Evolutionary conservation across 371 early-diverging fungal genomes (phyloP).

Genomic region (Lichtheimia corymbifera): DNA sequence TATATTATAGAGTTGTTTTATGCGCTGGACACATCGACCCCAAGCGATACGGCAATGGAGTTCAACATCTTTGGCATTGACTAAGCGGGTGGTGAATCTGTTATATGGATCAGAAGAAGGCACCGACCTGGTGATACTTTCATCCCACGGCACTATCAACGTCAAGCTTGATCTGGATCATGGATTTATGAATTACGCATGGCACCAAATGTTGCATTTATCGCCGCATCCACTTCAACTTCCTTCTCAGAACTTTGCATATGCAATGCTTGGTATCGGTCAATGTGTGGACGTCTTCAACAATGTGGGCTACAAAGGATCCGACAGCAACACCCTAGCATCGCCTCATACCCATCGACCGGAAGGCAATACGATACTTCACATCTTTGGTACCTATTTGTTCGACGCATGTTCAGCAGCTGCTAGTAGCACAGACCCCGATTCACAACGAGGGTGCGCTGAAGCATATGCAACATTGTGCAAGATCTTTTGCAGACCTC

Average conservation of each 20-base stretch:
- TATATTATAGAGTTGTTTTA: conserved; percentile 45
- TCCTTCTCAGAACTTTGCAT: conserved; percentile 63
- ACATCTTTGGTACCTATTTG: conserved; percentile 79
- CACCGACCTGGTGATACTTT: conserved; percentile 51
- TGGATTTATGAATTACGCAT: conserved; percentile 70
- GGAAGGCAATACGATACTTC: conserved; percentile 71
- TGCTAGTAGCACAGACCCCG: conserved; percentile 19
- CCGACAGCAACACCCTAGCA: no score
- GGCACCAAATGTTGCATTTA: conserved; percentile 72
- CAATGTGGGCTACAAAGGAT: conserved; percentile 29
- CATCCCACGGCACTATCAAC: conserved; percentile 50
- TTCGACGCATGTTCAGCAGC: conserved; percentile 64
- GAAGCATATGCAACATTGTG: conserved; percentile 73
- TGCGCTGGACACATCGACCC: conserved; percentile 73
- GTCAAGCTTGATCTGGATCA: conserved; percentile 65
- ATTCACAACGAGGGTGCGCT: conserved; percentile 63
- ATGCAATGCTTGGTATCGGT: conserved; percentile 69
- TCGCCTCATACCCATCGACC: no score
- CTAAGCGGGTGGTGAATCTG: conserved; percentile 60
- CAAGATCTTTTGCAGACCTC: conserved; percentile 71
- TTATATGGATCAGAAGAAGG: conserved; percentile 68
- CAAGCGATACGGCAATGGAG: conserved; percentile 74
- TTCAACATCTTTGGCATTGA: conserved; percentile 57
- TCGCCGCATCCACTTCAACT: conserved; percentile 65
- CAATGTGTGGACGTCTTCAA: conserved; percentile 63